phyloP scores from a whole-genome alignment of 1,284 basidiomycete genomes.

The Puccinia horiana region DNA sequence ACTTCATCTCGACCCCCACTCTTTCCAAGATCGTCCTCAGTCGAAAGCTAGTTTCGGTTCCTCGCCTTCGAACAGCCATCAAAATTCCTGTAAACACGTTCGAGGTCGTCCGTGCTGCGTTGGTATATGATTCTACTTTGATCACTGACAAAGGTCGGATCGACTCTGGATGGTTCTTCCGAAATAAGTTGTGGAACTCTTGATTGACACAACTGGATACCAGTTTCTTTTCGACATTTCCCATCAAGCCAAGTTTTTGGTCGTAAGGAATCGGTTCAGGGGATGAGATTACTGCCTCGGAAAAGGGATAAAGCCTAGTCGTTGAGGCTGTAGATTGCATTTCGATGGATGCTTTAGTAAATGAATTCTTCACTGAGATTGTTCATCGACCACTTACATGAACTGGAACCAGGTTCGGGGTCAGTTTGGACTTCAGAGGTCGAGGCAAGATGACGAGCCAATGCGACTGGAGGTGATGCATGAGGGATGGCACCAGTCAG shows the following conservation, averaged over 20 bases:
- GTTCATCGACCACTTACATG: background rate
- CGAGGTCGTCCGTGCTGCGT: conserved; percentile 10
- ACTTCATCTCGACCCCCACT: conserved; percentile 40
- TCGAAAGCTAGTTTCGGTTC: conserved; percentile 30
- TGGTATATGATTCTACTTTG: conserved; percentile 31
- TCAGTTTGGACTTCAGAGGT: background rate
- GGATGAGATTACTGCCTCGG: conserved; percentile 13
- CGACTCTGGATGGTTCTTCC: conserved; percentile 34
- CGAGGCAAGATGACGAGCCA: background rate
- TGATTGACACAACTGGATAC: conserved; percentile 21
- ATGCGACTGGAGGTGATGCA: background rate
- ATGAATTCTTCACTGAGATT: background rate
- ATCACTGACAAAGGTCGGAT: conserved; percentile 32
- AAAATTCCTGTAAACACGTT: conserved; percentile 35
- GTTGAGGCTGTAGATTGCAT: background rate
- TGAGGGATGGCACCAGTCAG: background rate
- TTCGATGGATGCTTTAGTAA: background rate
- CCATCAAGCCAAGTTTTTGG: conserved; percentile 34
- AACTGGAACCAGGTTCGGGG: background rate
- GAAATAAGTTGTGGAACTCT: conserved; percentile 30
- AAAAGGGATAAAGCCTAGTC: conserved; percentile 27
- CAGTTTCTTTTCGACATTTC: conserved; percentile 35
- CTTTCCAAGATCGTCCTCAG: conserved; percentile 26
- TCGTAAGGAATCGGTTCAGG: background rate
- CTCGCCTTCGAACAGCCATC: conserved; percentile 25